Evolutionary conservation across 192 early-diverging fungal species (phyloP).

Genomic region (Borealophlyctis nickersoniae): DNA sequence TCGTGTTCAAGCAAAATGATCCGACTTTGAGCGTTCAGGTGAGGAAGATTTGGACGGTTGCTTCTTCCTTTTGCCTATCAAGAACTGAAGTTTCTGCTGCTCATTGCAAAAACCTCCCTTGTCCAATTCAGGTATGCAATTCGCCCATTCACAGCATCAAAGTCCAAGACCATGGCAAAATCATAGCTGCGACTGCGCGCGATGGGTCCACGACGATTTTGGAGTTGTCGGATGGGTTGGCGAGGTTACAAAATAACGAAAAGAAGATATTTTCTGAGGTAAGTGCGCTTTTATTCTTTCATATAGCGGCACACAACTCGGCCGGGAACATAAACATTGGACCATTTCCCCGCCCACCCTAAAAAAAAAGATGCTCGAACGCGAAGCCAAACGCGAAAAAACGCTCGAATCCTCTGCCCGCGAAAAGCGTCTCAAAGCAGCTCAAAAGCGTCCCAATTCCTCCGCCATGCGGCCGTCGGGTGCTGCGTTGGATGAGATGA

Average conservation of each 20-base stretch:
- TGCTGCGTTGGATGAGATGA: conserved; percentile 38
- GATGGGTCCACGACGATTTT: conserved; percentile 57
- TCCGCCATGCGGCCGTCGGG: conserved; percentile 35
- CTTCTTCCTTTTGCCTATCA: background rate
- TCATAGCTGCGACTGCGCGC: conserved; percentile 49
- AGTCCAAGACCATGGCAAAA: conserved; percentile 57
- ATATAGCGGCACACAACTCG: background rate
- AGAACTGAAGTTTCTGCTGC: conserved; percentile 3
- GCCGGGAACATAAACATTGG: background rate
- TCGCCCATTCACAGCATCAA: conserved; percentile 57
- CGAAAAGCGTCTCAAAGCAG: conserved; percentile 59
- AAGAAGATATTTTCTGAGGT: conserved; percentile 57
- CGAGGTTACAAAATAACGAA: conserved; percentile 51
- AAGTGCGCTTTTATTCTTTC: background rate
- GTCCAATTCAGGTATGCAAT: conserved; percentile 40
- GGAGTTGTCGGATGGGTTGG: conserved; percentile 49
- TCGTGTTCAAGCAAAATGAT: conserved; percentile 57
- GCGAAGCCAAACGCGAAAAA: conserved; percentile 62
- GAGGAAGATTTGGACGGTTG: background rate
- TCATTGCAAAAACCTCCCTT: background rate
- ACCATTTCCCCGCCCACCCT: background rate
- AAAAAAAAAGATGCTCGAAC: conserved; percentile 52
- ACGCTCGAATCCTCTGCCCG: conserved; percentile 52
- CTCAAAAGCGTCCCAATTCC: conserved; percentile 52
- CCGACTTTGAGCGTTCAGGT: conserved; percentile 59